Evolutionary conservation across 441 rosid genomes (phyloP).

Genomic region (Populus hybrid): DNA sequence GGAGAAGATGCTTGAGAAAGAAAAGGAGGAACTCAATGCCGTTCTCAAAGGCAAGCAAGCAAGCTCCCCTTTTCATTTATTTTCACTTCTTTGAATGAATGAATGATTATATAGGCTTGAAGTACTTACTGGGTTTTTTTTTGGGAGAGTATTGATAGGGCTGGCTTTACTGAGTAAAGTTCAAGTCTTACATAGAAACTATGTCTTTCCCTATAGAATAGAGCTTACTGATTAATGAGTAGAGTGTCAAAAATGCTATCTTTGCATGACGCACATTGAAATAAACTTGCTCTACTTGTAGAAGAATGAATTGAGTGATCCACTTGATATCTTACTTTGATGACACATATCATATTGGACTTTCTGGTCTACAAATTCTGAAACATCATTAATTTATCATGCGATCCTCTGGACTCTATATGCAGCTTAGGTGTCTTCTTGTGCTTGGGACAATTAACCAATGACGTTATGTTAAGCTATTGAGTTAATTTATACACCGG

Average conservation of each 20-base stretch:
- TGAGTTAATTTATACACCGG: background rate
- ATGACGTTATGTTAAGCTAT: background rate
- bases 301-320: background rate
- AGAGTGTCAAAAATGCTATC: background rate
- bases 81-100: background rate
- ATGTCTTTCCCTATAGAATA: background rate
- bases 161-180: background rate
- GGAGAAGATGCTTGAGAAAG: slow-evolving; percentile 41
- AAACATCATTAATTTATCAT: too few relatives aligned
- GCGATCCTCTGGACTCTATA: background rate
- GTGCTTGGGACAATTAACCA: background rate
- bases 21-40: slow-evolving; percentile 56
- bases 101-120: background rate
- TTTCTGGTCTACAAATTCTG: background rate
- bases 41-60: slow-evolving; percentile 53
- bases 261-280: background rate
- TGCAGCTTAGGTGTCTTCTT: background rate
- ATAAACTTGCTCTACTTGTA: background rate
- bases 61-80: background rate
- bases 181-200: background rate
- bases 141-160: background rate
- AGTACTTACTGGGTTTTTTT: background rate
- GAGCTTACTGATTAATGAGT: background rate
- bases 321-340: background rate
- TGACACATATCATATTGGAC: background rate